Base-by-base conservation (phyloP, 176 grass and related monocot species). In the Eragrostis nindensis region DNA sequence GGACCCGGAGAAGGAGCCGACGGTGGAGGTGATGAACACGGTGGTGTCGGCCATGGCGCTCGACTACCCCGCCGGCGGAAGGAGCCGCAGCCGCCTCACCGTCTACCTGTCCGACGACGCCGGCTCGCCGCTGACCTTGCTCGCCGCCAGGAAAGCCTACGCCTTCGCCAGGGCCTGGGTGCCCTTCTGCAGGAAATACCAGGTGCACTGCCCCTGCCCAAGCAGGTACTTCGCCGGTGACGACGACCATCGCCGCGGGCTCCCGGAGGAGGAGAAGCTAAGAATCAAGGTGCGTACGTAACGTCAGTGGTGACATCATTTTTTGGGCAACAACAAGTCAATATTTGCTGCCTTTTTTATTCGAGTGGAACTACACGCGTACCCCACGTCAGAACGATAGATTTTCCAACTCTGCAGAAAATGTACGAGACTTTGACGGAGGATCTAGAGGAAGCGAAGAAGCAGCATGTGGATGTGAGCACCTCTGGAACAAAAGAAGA, bases 101-200 rank as follows among this genome's bases (percentile, higher is more conserved):
- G 81, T 97, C 26, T 97, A 93, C 83, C 48, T 97, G 17, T 97
- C 93, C 11, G 93, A 97, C 71, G 93, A 97, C 84, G 93, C 89
- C 4, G 90, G 90, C 47, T 90, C 93, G 46, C 74, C 86, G 55
- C 27, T 86, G 1, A 97, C 88, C 14, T 76, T 93, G 57, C 68
- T 80, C 5, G 88, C 88, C 1, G 55, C 75, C 54, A 69, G 65
- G 62, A 84, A 87, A 84, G 87, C 83, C 5, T 83, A 87, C 75
- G 72, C 36, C 48, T 97, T 97, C 17, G 93, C 82, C 32, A 86
- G 24, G 53, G 54, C 27, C 43, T 97, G 94, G 93, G 79, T 97
- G 49, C 93, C 88, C 15, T 97, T 97, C 74, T 97, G 93, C 76
- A 81, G 66, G 42, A 85, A 63, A 76, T 77, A 88, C 70, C 1